These are phyloP conservation scores for Candolleomyces aberdarensis DNA, from an alignment of 768 basidiomycete species.

Conservation along the genomic window DNA sequence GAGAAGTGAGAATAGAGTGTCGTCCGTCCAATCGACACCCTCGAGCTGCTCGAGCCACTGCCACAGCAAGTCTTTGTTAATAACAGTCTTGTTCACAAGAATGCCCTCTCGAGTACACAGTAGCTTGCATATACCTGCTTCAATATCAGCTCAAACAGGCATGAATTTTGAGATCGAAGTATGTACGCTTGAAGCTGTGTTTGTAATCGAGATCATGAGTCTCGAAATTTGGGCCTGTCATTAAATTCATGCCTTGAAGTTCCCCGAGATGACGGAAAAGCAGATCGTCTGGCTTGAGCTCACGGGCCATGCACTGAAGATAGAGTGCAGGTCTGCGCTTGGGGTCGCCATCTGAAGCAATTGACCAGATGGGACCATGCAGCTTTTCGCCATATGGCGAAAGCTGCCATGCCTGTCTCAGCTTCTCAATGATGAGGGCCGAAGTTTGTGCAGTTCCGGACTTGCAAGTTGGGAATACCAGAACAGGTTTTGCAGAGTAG, in stretches of 20 bases:
- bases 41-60: slow-evolving; percentile 17
- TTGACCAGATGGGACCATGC: slow-evolving; percentile 16
- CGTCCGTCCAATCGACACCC: slow-evolving; percentile 22
- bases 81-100: slow-evolving; percentile 8
- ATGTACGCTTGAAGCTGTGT: slow-evolving; percentile 17
- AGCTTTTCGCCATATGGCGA: slow-evolving; percentile 17
- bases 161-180: too few relatives aligned
- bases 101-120: slow-evolving; percentile 19
- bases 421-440: slow-evolving; percentile 13
- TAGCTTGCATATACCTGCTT: slow-evolving; percentile 20
- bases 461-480: slow-evolving; percentile 21
- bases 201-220: slow-evolving; percentile 20
- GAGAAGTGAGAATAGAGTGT: slow-evolving; percentile 12
- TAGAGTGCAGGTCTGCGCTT: slow-evolving; percentile 18
- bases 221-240: slow-evolving; percentile 10
- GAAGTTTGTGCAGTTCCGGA: slow-evolving; percentile 8
- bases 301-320: slow-evolving; percentile 17
- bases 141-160: too few relatives aligned
- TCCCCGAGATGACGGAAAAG: slow-evolving; percentile 11
- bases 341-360: slow-evolving; percentile 19
- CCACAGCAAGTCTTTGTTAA: slow-evolving; percentile 19
- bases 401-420: slow-evolving; percentile 20
- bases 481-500: slow-evolving; percentile 18
- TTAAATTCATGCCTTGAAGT: slow-evolving; percentile 15
- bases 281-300: slow-evolving; percentile 12